Percentiles rank a stretch among this genome's conserved stretches.
Evolutionary conservation across 2,329 filamentous ascomycete species (phyloP).

Genomic region (Diaporthe sp.): DNA sequence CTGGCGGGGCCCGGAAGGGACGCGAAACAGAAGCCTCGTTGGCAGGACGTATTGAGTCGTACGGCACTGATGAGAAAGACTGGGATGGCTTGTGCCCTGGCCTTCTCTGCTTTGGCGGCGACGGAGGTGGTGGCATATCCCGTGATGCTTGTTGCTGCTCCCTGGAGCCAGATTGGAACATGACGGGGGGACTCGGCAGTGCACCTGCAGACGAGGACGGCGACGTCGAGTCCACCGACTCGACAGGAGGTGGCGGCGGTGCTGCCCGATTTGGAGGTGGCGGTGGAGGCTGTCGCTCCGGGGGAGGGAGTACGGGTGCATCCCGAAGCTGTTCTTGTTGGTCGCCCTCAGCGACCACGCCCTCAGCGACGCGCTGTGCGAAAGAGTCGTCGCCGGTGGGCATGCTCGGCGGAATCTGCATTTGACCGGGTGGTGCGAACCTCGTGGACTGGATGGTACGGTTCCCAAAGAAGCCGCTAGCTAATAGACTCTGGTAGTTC

Average conservation of each 20-base stretch:
- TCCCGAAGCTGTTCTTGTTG: not conserved
- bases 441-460: slow-evolving; percentile 69
- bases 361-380: slow-evolving; percentile 26
- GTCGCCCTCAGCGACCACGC: slow-evolving; percentile 3
- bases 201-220: not conserved
- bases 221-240: slow-evolving; percentile 15
- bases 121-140: slow-evolving; percentile 26
- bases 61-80: slow-evolving; percentile 29
- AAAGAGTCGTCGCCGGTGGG: slow-evolving; percentile 19
- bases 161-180: slow-evolving; percentile 6
- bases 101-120: slow-evolving; percentile 28
- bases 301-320: slow-evolving; percentile 20
- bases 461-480: slow-evolving; percentile 67
- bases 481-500: slow-evolving; percentile 67
- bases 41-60: not conserved
- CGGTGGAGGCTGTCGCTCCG: slow-evolving; percentile 32
- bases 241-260: slow-evolving; percentile 36
- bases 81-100: slow-evolving; percentile 23
- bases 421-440: slow-evolving; percentile 48
- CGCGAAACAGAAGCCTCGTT: slow-evolving; percentile 14
- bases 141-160: not conserved
- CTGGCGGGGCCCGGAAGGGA: slow-evolving; percentile 23
- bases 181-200: slow-evolving; percentile 2
- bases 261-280: slow-evolving; percentile 9
- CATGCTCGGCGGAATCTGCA: not conserved